Evolutionary conservation across 306 rosid genomes (phyloP), one percentile per base, ranked within the genome.

Genomic region (Geum urbanum): DNA sequence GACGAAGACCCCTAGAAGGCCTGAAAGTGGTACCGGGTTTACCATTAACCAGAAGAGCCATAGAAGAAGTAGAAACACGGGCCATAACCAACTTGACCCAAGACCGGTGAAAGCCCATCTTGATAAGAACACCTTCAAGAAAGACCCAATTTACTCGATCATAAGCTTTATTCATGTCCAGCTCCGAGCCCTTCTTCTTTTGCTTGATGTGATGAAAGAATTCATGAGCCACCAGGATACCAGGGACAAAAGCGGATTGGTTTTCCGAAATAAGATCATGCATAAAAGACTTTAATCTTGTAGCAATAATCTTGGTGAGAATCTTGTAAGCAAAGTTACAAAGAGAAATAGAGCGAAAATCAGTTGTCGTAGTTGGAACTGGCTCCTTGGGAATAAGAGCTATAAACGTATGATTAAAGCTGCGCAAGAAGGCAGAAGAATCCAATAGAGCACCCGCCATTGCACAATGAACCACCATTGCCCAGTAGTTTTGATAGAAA

Each of bases 361-460:
- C 0, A 41, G 4, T 2, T 0, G 27, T 2, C 1, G 1, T 0
- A 1, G 10, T 1, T 0, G 0, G n/a, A 2, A 2, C 5, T 0
- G 12, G 2, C 5, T 39, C 1, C 14, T 41, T 41, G 1, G n/a
- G 35, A 2, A 62, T 62, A 1, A 62, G 0, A 4, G 22, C 50
- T 0, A 9, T 5, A 5, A n/a, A 1, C 1, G 50, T 43, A 4
- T 7, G 3, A 8, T n/a, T 37, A 0, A 62, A 0, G 1, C 1
- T 0, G 4, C 1, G 1, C 8, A 40, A 24, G 27, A 24, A 24
- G 27, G 27, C 27, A 24, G 27, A 24, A 24, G 27, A 24, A 24
- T 24, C 27, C 27, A 24, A 24, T 0, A 24, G 0, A 24, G 27
- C 27, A 24, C 27, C 27, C 2, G 0, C 27, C 2, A n/a, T n/a